A percentile compares a stretch with the other conserved stretches of the same genome.
Evolutionary conservation across 139 green algal genomes (phyloP).

Genomic region (Closterium sp.): DNA sequence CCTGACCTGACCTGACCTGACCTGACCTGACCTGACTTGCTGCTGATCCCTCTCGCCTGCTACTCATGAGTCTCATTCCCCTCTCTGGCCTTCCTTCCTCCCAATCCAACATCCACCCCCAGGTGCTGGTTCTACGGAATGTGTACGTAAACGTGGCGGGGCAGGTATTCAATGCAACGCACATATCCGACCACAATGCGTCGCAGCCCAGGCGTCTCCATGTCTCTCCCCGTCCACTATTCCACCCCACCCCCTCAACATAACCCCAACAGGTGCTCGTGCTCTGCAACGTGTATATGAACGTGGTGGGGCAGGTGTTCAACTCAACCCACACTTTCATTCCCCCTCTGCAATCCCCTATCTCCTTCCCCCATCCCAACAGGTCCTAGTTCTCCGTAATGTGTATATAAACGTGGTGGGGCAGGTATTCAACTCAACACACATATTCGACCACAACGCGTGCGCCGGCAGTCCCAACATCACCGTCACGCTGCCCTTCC

Average conservation of each 20-base stretch:
- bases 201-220: too few species aligned
- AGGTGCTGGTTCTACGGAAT: background rate
- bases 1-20: too few species aligned
- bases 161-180: background rate
- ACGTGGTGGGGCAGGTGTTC: constrained; percentile 25
- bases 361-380: background rate
- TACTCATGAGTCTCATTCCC: too few species aligned
- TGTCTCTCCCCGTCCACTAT: background rate
- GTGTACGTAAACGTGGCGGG: background rate
- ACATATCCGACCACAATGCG: background rate
- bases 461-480: constrained; percentile 4
- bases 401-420: constrained; percentile 29
- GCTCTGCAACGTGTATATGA: constrained; percentile 12
- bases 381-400: constrained; percentile 20
- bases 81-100: too few species aligned
- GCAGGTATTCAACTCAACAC: constrained; percentile 17
- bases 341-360: constrained; percentile 12
- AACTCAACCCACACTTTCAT: constrained; percentile 18
- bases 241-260: too few species aligned
- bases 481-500: constrained; percentile 2
- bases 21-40: too few species aligned
- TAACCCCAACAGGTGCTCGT: constrained; percentile 18
- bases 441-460: constrained; percentile 24
- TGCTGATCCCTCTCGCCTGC: too few species aligned
- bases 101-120: too few species aligned